Conservation (phyloP, 306 rosid genomes). For the Ormosia emarginata region DNA sequence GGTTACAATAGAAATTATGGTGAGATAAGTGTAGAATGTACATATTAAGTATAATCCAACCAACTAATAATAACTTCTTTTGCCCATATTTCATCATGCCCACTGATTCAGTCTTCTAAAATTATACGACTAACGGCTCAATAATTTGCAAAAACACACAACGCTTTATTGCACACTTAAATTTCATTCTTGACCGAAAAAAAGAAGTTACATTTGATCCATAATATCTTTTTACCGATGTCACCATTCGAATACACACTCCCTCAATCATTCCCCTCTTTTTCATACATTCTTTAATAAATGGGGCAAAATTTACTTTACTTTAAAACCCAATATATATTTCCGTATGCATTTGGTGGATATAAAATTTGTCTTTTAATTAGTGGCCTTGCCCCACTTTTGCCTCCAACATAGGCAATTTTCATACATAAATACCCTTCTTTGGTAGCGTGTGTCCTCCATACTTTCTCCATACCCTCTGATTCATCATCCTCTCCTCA, state of each 20-base stretch:
- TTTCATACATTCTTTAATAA: constrained; percentile 14
- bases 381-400: constrained; percentile 48
- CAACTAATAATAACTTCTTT: background rate
- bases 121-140: background rate
- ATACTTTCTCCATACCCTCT: constrained; percentile 35
- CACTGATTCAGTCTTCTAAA: background rate
- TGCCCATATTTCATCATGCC: background rate
- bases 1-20: background rate
- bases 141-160: background rate
- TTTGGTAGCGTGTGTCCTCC: constrained; percentile 64
- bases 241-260: constrained; percentile 10
- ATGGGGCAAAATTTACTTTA: background rate
- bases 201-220: background rate
- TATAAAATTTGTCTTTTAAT: constrained; percentile 6
- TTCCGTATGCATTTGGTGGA: constrained; percentile 14
- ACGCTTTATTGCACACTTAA: background rate
- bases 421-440: constrained; percentile 66
- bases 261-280: constrained; percentile 21
- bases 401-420: constrained; percentile 8
- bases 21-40: background rate
- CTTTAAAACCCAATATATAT: background rate
- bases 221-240: background rate
- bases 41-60: background rate
- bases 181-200: background rate
- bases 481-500: background rate